phyloP scores from a whole-genome alignment of 2,329 filamentous ascomycete genomes.

The Fusarium haematococcum region DNA sequence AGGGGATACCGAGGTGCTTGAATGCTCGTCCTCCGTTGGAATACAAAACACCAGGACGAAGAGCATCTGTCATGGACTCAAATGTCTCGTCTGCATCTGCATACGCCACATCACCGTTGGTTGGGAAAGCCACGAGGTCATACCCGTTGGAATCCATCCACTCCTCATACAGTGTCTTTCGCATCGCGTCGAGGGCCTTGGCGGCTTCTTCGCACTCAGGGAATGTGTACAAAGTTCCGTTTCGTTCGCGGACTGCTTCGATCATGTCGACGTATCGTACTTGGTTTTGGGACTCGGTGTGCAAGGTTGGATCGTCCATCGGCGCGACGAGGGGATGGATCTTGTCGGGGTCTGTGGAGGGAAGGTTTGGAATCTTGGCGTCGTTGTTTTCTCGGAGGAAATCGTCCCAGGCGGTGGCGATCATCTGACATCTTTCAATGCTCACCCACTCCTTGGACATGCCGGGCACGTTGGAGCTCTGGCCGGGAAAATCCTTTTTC shows the following conservation, averaged over 20 bases:
- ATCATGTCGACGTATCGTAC: not conserved
- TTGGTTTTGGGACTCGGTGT: not conserved
- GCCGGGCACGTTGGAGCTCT: slow-evolving; percentile 8
- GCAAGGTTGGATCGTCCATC: not conserved
- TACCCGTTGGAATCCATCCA: not conserved
- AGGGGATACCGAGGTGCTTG: slow-evolving; percentile 66
- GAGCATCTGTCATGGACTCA: slow-evolving; percentile 15
- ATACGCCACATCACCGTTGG: not conserved
- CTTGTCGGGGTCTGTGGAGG: not conserved
- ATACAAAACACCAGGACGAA: slow-evolving; percentile 62
- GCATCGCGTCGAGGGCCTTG: not conserved
- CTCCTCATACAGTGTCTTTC: not conserved
- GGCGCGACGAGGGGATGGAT: not conserved
- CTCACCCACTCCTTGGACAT: slow-evolving; percentile 17
- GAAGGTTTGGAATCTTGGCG: not conserved
- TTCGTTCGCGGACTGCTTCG: not conserved
- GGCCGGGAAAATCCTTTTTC: slow-evolving; percentile 21
- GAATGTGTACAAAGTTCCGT: not conserved
- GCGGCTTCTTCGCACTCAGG: not conserved
- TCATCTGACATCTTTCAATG: slow-evolving; percentile 21
- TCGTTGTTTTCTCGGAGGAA: not conserved
- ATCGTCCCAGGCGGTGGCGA: slow-evolving; percentile 15
- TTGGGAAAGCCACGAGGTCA: not conserved
- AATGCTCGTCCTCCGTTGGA: slow-evolving; percentile 65
- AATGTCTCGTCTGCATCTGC: not conserved